Evolutionary conservation across 2,329 filamentous ascomycete species (phyloP), one percentile per base, ranked within the genome.

Genomic region (Periconia digitata): DNA sequence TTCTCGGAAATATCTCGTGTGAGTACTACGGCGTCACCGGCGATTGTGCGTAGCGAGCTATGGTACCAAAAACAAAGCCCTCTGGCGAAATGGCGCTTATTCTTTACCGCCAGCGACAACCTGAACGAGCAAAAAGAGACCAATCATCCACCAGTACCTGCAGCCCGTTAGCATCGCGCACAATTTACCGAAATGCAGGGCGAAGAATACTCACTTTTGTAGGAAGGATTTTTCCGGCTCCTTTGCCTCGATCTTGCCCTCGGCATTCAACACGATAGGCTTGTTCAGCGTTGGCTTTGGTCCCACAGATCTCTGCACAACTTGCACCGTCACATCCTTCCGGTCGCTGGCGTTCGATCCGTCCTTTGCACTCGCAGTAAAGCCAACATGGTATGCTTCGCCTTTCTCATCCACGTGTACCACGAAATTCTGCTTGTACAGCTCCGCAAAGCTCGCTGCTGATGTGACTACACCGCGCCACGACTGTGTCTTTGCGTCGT

Each of bases 221-320:
- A 79, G 61, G 54, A 79, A 79, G 3, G 68, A 69, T 71, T 78
- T 79, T 61, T 79, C 74, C 8, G 69, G 69, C 60, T 76, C 74
- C 54, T 74, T 68, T 17, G 50, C 62, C 5, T 69, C 73, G 42
- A 84, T 74, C 54, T 73, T 75, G 0, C 84, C 83, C 40, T 77
- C 74, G 22, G 79, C 77, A 57, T 82, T 82, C 53, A 82, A 71
- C 44, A 80, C 70, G 43, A 81, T 76, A 1, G 81, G 80, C 40
- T 77, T 81, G 50, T 82, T 79, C 60, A 79, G 54, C 5, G 68
- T 60, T 8, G 75, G 74, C 53, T 70, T 67, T 1, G 74, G 72
- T 2, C 75, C 76, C 17, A 55, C 54, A 39, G 52, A 58, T 40
- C 68, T 68, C 58, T 61, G 66, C 42, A 73, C 64, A 8, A 79